Evolutionary conservation across 352 stramenopile species (phyloP), one percentile per base, ranked within the genome.

Genomic region (Vaucheria bursata): DNA sequence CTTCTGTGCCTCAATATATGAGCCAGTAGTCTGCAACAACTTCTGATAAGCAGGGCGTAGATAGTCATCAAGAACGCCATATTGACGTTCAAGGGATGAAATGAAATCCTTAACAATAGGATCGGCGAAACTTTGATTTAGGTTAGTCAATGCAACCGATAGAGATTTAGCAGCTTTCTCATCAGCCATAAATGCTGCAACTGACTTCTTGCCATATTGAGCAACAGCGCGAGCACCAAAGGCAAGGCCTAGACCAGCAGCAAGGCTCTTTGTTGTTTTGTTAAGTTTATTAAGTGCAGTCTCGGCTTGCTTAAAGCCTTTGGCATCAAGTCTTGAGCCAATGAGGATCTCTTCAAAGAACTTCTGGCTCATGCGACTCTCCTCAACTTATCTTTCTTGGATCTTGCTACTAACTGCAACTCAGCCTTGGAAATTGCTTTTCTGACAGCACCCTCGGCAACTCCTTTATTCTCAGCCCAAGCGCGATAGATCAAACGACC

Each of bases 241-340:
- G 45, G 45, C 45, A 59, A 59, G 45, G 45, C 45, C 45, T 59
- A 59, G 45, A 59, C 45, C 45, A 59, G 45, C 45, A 59, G 45
- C 45, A 59, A 59, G 45, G 45, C 45, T 59, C 45, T 59, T 59
- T 59, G 45, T 59, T 59, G 45, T 59, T 59, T 59, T 59, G 45
- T 59, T 59, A 59, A 59, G 45, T 59, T 59, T 59, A 59, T 59
- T 59, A 59, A 59, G 45, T 59, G 45, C 45, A 59, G 45, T 59
- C 45, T 59, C 45, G 45, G 45, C 45, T 59, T 59, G 45, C 45
- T 59, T 59, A 59, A 59, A 59, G 45, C 45, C 45, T 59, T 59
- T 59, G 45, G 45, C 45, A 59, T 59, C 45, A 59, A 59, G 45
- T 59, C 45, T 59, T 59, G 45, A 59, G 45, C 45, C 45, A 59